Base-by-base conservation (phyloP, 805 yeast genomes). In the Alloascoidea africana region DNA sequence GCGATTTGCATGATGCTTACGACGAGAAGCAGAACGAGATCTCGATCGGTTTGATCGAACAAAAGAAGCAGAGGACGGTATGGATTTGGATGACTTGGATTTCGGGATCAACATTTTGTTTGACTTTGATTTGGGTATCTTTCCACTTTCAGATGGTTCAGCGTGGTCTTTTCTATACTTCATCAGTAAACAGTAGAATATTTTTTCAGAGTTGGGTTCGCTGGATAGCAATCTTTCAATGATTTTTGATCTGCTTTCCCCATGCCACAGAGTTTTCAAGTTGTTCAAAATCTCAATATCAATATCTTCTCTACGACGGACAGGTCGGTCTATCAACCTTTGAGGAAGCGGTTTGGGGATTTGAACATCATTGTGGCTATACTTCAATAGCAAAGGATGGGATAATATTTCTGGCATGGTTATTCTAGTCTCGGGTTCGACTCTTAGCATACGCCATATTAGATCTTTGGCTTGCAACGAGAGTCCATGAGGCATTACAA, bases 251-350 rank as follows among this genome's bases (percentile, higher is more conserved):
- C 68, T 67, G 34, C 68, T 65, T 44, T 78, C 81, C 39, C 87
- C 89, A 52, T 81, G 94, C 72, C 91, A 84, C 42, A 84, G 60
- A 4, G 83, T 82, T 34, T 79, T 76, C 43, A 84, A 60, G 50
- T 80, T 82, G 48, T 80, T 75, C 50, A 84, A 62, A 39, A 85
- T 78, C 50, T 80, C 87, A 39, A 62, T 60, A 53, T 85, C 94
- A 42, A 82, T 70, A 37, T 73, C 75, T n/a, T 58, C 60, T 32
- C 53, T 48, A 8, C 57, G 47, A 5, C 38, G 27, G n/a, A 59
- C 52, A 1, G 64, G 66, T 17, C 48, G 54, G 18, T 53, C 43
- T n/a, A 56, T 60, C 15, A 44, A 45, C 35, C 36, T 32, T 38
- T 27, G 19, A 35, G 40, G 40, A 36, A 32, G 13, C 34, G 40